Evolutionary conservation across 2,329 filamentous ascomycete species (phyloP).

Genomic region (Alternaria tenuissima): DNA sequence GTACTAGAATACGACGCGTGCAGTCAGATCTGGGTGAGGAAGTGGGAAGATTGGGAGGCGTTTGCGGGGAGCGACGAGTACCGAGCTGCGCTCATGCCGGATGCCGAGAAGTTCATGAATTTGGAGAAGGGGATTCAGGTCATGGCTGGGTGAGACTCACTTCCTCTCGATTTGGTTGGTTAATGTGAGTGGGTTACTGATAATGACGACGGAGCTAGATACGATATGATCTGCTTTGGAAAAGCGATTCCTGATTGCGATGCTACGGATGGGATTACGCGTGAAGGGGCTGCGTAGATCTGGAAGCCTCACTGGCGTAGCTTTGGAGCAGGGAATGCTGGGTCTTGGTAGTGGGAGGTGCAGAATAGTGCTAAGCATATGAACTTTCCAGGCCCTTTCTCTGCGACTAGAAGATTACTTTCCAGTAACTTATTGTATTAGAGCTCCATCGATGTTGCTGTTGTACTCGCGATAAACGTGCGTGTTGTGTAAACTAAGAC

Average conservation of each 20-base stretch:
- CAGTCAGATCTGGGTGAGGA: conserved; percentile 34
- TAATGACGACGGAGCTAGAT: conserved; percentile 8
- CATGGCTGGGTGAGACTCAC: conserved; percentile 33
- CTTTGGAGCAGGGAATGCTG: no score
- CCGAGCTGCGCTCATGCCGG: conserved; percentile 28
- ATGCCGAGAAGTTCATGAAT: conserved; percentile 42
- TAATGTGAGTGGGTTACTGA: no score
- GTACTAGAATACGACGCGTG: conserved; percentile 33
- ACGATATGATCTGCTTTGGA: conserved; percentile 37
- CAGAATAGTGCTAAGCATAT: no score
- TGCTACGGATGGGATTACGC: conserved; percentile 32
- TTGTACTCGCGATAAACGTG: no score
- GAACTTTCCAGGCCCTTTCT: no score
- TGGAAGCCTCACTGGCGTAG: neutral
- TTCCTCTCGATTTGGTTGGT: no score
- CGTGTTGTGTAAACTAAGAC: accelerated
- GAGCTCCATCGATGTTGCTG: no score
- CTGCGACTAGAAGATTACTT: no score
- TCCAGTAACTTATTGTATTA: no score
- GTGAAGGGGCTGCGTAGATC: neutral
- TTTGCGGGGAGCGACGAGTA: conserved; percentile 35
- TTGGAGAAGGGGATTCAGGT: conserved; percentile 31
- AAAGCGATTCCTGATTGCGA: conserved; percentile 36
- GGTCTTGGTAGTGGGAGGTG: no score
- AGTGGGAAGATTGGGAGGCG: conserved; percentile 35